Conservation (phyloP, 2,329 filamentous ascomycete genomes). For the Didymella pinodella region DNA sequence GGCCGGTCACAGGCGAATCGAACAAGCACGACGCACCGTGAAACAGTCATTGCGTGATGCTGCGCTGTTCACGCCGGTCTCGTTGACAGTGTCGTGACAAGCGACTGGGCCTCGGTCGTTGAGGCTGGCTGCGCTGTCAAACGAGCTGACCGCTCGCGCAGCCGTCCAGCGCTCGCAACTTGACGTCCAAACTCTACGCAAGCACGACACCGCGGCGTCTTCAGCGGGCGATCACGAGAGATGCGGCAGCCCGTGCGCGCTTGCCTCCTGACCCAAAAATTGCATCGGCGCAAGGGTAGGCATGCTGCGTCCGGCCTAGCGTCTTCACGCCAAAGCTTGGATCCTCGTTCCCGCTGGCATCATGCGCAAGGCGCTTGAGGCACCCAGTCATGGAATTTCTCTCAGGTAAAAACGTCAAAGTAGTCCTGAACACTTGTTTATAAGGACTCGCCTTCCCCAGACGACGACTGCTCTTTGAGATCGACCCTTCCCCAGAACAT, state of each 20-base stretch:
- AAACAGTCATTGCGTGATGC: constrained; percentile 15
- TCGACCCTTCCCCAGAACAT: constrained; percentile 34
- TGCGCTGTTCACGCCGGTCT: not conserved
- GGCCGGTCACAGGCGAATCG: constrained; percentile 8
- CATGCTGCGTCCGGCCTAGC: constrained; percentile 32
- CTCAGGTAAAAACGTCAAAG: constrained; percentile 39
- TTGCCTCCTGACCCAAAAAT: constrained; percentile 47
- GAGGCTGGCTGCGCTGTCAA: not conserved
- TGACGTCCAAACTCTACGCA: constrained; percentile 22
- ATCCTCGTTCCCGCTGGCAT: constrained; percentile 37
- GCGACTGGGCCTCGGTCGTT: not conserved
- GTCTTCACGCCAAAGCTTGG: constrained; percentile 37
- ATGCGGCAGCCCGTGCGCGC: constrained; percentile 38
- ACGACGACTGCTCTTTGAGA: constrained; percentile 8
- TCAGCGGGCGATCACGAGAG: constrained; percentile 40
- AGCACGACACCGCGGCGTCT: constrained; percentile 20
- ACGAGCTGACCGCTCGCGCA: not conserved
- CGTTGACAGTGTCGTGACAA: not conserved
- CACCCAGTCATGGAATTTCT: constrained; percentile 45
- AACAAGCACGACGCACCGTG: constrained; percentile 1
- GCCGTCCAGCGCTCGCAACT: constrained; percentile 15
- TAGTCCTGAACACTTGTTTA: constrained; percentile 31
- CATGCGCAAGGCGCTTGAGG: constrained; percentile 31
- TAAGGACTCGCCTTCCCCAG: constrained; percentile 32
- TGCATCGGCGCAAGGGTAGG: constrained; percentile 33